Conservation (phyloP, 1,284 basidiomycete genomes). For the Xerocomus nothofagi region DNA sequence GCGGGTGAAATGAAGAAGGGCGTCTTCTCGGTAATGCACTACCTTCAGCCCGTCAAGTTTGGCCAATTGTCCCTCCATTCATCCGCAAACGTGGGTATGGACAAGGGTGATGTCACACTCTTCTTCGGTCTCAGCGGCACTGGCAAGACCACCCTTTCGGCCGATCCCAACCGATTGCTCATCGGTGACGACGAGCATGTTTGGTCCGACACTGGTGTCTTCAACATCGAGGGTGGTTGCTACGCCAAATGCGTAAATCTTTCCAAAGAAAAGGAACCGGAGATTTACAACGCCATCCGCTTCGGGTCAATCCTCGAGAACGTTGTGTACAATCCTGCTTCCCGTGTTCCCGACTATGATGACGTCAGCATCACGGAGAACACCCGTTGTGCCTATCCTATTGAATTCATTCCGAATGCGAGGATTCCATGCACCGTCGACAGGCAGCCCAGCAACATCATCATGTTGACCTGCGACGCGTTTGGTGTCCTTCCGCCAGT, state of each 20-base stretch:
- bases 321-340: constrained; percentile 93
- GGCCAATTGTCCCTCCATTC: constrained; percentile 98
- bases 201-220: constrained; percentile 97
- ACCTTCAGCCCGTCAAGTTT: constrained; percentile 98
- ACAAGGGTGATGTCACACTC: constrained; percentile 90
- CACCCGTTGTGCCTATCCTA: constrained; percentile 98
- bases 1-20: constrained; percentile 99
- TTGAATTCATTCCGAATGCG: constrained; percentile 95
- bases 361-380: constrained; percentile 98
- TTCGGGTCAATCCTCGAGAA: constrained; percentile 99
- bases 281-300: constrained; percentile 94
- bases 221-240: constrained; percentile 99
- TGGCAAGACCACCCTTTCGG: constrained; percentile 96
- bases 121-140: constrained; percentile 99
- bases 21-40: constrained; percentile 99
- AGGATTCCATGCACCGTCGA: constrained; percentile 88
- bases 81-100: constrained; percentile 95
- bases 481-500: constrained; percentile 98
- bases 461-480: constrained; percentile 98
- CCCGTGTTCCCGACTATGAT: constrained; percentile 92
- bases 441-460: constrained; percentile 90
- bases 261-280: constrained; percentile 94
- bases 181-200: constrained; percentile 99
- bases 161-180: constrained; percentile 86
- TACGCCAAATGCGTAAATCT: constrained; percentile 99